Percentiles rank a stretch among this genome's conserved stretches.
Conservation (phyloP, 805 yeast species). For the Cyberlindnera subsufficiens region DNA sequence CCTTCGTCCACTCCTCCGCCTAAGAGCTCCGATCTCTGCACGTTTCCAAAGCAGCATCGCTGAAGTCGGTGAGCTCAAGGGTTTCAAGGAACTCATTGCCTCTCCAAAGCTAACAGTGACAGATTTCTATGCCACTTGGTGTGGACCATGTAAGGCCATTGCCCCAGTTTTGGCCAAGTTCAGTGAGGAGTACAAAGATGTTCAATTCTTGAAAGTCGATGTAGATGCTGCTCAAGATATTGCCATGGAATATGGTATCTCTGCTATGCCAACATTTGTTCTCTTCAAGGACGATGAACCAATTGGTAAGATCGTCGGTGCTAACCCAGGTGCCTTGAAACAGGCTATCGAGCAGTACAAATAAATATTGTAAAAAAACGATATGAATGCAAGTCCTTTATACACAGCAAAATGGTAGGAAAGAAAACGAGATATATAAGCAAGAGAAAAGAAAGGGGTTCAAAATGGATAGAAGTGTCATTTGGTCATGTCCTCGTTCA, state of each 20-base stretch:
- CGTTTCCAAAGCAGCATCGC: conserved; percentile 23
- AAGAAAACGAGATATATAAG: background rate
- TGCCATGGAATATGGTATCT: conserved; percentile 53
- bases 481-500: too few species aligned
- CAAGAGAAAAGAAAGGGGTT: too few species aligned
- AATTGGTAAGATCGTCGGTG: conserved; percentile 59
- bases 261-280: conserved; percentile 75
- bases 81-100: conserved; percentile 30
- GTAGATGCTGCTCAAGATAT: conserved; percentile 59
- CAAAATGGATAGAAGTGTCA: too few species aligned
- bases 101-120: conserved; percentile 42
- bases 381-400: background rate
- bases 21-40: background rate
- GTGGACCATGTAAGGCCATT: conserved; percentile 75
- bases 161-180: conserved; percentile 48
- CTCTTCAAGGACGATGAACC: conserved; percentile 52
- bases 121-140: conserved; percentile 71
- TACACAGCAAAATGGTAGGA: background rate
- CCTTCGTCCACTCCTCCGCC: conserved; percentile 6
- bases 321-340: conserved; percentile 34
- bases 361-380: conserved; percentile 3
- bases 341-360: conserved; percentile 26
- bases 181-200: conserved; percentile 35
- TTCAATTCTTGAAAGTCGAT: conserved; percentile 62
- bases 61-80: conserved; percentile 28